Evolutionary conservation across 768 basidiomycete species (phyloP).

Genomic region (Lactarius evosmus): DNA sequence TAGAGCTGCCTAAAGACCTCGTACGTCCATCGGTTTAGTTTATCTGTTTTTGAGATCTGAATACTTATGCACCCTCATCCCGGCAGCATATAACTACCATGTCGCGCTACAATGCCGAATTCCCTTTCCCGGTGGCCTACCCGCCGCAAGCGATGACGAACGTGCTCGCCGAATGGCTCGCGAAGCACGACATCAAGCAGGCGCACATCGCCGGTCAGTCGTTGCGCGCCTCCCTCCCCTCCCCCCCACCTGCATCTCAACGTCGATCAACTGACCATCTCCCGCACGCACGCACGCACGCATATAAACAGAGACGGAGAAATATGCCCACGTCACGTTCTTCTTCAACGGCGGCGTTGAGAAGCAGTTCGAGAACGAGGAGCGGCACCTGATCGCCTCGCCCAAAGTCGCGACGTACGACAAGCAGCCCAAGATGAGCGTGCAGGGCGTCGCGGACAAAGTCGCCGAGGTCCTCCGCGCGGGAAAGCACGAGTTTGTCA

Average conservation of each 20-base stretch:
- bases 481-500: constrained; percentile 78
- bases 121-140: constrained; percentile 87
- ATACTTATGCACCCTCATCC: too few species aligned
- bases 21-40: constrained; percentile 43
- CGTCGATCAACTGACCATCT: neutral
- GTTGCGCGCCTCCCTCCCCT: neutral
- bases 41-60: neutral
- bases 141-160: constrained; percentile 94
- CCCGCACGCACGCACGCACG: neutral
- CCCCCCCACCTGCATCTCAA: neutral
- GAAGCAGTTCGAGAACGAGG: constrained; percentile 82
- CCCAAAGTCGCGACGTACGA: constrained; percentile 96
- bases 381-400: constrained; percentile 83
- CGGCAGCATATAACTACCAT: constrained; percentile 85
- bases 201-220: constrained; percentile 77
- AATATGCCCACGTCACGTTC: constrained; percentile 97
- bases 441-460: constrained; percentile 82
- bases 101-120: constrained; percentile 90
- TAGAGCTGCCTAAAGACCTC: constrained; percentile 74
- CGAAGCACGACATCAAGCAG: constrained; percentile 75
- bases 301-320: constrained; percentile 73
- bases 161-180: constrained; percentile 90
- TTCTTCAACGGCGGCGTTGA: constrained; percentile 98
- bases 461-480: constrained; percentile 81
- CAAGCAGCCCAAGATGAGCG: constrained; percentile 86